These are phyloP conservation scores for Cutaneotrichosporon arboriforme DNA, from an alignment of 1,284 basidiomycete genomes.

Conservation along the genomic window DNA sequence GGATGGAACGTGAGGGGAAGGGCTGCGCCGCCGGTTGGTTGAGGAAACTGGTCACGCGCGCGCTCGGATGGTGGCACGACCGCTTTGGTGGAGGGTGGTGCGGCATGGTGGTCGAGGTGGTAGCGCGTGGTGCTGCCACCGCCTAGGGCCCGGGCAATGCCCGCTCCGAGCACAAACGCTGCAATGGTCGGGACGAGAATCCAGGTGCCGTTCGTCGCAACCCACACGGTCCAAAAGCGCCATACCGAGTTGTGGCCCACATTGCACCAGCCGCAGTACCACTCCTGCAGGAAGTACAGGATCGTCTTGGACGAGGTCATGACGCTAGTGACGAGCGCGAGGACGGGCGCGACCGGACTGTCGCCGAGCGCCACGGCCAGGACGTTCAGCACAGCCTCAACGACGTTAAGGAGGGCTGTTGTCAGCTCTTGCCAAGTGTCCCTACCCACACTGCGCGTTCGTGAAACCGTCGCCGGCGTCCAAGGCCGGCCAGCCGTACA, in stretches of 20 bases:
- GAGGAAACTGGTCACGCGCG: constrained; percentile 27
- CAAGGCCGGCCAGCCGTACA: constrained; percentile 65
- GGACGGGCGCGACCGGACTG: constrained; percentile 53
- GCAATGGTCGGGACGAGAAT: constrained; percentile 35
- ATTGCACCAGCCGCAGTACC: constrained; percentile 55
- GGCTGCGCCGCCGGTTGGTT: constrained; percentile 58
- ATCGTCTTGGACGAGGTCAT: constrained; percentile 81
- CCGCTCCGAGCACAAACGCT: constrained; percentile 27
- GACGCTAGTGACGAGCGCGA: constrained; percentile 65
- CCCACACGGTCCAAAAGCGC: constrained; percentile 59
- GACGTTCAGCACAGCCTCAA: constrained; percentile 72
- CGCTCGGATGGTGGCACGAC: neutral
- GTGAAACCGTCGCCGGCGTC: constrained; percentile 70
- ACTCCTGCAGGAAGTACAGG: constrained; percentile 66
- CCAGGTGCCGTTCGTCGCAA: constrained; percentile 64
- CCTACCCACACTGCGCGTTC: constrained; percentile 67
- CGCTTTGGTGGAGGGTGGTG: neutral
- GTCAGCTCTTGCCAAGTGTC: neutral
- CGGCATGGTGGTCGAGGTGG: neutral
- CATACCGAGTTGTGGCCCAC: constrained; percentile 65
- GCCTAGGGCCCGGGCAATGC: constrained; percentile 21
- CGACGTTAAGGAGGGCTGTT: constrained; percentile 70
- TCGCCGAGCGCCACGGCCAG: constrained; percentile 65
- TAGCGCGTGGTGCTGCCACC: neutral
- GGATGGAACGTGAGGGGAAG: constrained; percentile 71